Conservation (phyloP, 345 rosid species). For the Anacardium occidentale region DNA sequence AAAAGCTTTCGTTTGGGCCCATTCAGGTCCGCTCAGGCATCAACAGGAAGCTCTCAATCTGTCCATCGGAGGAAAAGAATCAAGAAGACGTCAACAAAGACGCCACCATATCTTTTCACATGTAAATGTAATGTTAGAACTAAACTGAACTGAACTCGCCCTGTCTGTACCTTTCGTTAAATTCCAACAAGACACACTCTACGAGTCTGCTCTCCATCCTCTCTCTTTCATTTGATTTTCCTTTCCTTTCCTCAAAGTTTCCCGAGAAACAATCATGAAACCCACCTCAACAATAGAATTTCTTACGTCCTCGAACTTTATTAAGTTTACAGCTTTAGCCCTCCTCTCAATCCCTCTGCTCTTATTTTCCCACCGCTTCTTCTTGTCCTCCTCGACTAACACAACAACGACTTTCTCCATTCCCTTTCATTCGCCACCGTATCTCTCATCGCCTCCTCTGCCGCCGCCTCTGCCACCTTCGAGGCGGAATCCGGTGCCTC, state of each 20-base stretch:
- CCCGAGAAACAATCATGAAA: constrained; percentile 4
- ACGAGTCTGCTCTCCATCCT: background rate
- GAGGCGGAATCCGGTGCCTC: background rate
- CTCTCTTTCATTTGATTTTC: background rate
- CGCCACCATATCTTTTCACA: too few relatives aligned
- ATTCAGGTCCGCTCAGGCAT: too few relatives aligned
- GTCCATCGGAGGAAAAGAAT: too few relatives aligned
- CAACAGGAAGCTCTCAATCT: too few relatives aligned
- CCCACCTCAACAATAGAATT: constrained; percentile 18
- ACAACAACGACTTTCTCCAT: constrained; percentile 12
- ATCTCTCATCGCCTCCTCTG: constrained; percentile 13
- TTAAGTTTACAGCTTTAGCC: constrained; percentile 38
- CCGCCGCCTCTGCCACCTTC: constrained; percentile 42
- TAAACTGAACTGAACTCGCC: background rate
- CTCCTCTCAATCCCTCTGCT: constrained; percentile 30
- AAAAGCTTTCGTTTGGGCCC: too few relatives aligned
- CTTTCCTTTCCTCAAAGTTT: background rate
- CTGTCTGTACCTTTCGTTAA: background rate
- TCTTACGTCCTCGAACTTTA: constrained; percentile 38
- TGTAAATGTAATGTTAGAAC: too few relatives aligned
- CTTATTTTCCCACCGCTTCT: constrained; percentile 30
- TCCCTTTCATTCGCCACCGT: constrained; percentile 26
- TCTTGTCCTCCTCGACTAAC: constrained; percentile 28
- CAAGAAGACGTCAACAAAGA: too few relatives aligned
- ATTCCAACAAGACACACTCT: background rate